Evolutionary conservation across 495 filamentous ascomycete species (phyloP).

Genomic region (Saxispiralis lemnorum): DNA sequence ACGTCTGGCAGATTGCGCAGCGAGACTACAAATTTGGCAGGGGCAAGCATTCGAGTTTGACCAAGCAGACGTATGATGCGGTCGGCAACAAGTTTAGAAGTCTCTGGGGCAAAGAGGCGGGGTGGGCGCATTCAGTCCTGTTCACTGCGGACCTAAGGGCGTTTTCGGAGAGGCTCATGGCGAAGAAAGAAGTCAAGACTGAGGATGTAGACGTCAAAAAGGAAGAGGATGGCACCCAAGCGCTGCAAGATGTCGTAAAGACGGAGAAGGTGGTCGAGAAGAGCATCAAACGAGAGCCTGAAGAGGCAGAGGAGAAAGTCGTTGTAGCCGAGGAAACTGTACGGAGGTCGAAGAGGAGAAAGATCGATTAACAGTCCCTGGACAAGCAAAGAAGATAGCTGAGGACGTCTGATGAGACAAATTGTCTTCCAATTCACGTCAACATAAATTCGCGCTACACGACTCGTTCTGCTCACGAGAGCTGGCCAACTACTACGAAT

Average conservation of each 20-base stretch:
- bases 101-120: constrained; percentile 85
- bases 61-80: constrained; percentile 72
- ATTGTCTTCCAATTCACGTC: no score
- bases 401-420: no score
- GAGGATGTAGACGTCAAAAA: constrained; percentile 20
- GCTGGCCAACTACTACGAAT: no score
- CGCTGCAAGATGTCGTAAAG: constrained; percentile 14
- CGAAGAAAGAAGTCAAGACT: constrained; percentile 34
- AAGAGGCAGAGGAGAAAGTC: constrained; percentile 18
- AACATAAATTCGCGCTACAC: no score
- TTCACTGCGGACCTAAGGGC: constrained; percentile 86
- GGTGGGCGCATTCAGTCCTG: constrained; percentile 92
- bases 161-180: constrained; percentile 49
- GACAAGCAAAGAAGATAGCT: no score
- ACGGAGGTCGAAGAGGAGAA: constrained; percentile 12
- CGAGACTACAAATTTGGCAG: constrained; percentile 88
- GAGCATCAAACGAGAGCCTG: constrained; percentile 22
- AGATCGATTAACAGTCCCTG: neutral
- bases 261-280: constrained; percentile 16
- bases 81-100: constrained; percentile 77
- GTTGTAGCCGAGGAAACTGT: constrained; percentile 13
- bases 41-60: constrained; percentile 67
- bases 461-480: no score
- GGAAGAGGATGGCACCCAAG: constrained; percentile 14
- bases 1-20: constrained; percentile 97